A percentile compares a stretch with the other conserved stretches of the same genome.
phyloP scores from a whole-genome alignment of 441 rosid species.

The Populus hybrid region DNA sequence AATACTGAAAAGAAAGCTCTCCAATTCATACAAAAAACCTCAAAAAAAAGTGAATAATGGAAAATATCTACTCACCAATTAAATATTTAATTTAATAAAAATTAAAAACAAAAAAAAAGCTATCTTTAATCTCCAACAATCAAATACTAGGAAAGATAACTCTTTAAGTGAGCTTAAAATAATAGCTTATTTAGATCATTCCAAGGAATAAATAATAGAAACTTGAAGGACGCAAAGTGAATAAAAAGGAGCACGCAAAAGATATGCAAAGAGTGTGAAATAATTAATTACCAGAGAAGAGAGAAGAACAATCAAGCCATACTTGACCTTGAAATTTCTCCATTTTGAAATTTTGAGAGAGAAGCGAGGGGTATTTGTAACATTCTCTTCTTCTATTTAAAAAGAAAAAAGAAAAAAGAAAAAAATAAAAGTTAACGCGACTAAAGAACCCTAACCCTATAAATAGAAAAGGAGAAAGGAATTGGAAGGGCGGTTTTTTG shows the following conservation, averaged over 20 bases:
- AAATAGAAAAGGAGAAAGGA: background rate
- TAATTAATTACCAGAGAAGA: conserved; percentile 34
- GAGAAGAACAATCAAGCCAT: conserved; percentile 45
- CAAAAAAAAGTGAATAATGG: background rate
- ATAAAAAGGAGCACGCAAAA: conserved; percentile 10
- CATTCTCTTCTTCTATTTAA: conserved; percentile 1
- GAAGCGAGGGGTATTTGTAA: conserved; percentile 16
- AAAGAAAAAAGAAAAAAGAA: background rate
- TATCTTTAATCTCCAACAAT: background rate
- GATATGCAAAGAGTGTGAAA: background rate
- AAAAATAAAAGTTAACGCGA: conserved; percentile 12
- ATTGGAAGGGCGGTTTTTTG: conserved; percentile 19
- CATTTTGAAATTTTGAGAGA: conserved; percentile 19
- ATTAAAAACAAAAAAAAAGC: background rate
- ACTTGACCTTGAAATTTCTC: conserved; percentile 34
- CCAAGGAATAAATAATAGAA: background rate
- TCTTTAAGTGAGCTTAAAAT: background rate
- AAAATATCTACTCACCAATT: background rate
- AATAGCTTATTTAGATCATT: background rate
- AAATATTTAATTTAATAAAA: background rate
- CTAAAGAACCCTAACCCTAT: conserved; percentile 54
- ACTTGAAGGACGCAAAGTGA: background rate
- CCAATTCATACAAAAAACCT: background rate
- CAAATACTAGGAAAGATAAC: background rate
- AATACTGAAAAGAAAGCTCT: background rate